phyloP scores from a whole-genome alignment of 148 eudicot species.

The Salicornia ramosissima region DNA sequence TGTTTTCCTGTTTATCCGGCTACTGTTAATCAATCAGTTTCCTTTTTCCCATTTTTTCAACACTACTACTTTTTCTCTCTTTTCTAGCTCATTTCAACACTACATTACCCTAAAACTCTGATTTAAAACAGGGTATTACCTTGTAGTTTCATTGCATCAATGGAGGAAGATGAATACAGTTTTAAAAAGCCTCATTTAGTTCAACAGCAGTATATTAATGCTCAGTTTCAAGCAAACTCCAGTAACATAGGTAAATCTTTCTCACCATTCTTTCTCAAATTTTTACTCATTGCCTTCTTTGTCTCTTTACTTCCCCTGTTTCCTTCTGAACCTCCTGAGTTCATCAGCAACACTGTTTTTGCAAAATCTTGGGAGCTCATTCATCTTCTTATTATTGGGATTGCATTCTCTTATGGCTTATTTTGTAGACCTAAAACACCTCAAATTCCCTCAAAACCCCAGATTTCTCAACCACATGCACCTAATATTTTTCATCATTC shows the following conservation, averaged over 20 bases:
- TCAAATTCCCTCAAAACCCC: slow-evolving; percentile 11
- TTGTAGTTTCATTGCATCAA: slow-evolving; percentile 16
- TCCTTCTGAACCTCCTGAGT: slow-evolving; percentile 55
- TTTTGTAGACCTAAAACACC: slow-evolving; percentile 37
- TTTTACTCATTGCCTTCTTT: slow-evolving; percentile 37
- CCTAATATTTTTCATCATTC: slow-evolving; percentile 37
- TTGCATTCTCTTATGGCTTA: slow-evolving; percentile 66
- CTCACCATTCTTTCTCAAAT: slow-evolving; percentile 38
- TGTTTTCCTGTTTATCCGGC: slow-evolving; percentile 32
- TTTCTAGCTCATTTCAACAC: not conserved
- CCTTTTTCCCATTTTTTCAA: slow-evolving; percentile 15
- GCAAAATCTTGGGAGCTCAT: slow-evolving; percentile 63
- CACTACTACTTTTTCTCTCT: slow-evolving; percentile 17
- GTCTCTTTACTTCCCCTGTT: slow-evolving; percentile 47
- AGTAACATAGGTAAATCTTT: slow-evolving; percentile 34
- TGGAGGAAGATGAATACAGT: slow-evolving; percentile 26
- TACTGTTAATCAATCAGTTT: slow-evolving; percentile 4
- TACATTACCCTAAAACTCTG: not conserved
- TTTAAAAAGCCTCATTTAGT: slow-evolving; percentile 10
- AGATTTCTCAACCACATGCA: slow-evolving; percentile 20
- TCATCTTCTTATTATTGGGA: slow-evolving; percentile 58
- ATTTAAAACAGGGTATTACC: no score
- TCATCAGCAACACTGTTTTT: slow-evolving; percentile 38
- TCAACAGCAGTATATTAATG: slow-evolving; percentile 10
- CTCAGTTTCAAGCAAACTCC: slow-evolving; percentile 30